Base-by-base conservation (phyloP, 495 filamentous ascomycete genomes). In the Trichocladium antarcticum region DNA sequence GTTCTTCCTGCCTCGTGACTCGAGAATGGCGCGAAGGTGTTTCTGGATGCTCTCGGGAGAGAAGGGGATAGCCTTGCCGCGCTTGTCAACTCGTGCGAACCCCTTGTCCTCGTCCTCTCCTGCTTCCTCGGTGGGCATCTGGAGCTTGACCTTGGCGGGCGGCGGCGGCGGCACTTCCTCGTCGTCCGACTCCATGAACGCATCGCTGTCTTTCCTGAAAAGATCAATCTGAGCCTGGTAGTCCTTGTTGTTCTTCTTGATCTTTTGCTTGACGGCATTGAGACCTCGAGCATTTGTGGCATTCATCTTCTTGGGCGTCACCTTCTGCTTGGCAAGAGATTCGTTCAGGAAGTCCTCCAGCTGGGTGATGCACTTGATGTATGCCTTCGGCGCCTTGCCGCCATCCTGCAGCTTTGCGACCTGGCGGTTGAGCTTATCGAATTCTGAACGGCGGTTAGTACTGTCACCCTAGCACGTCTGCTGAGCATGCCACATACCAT, bases 1-100 rank as follows among this genome's bases (percentile, higher is more conserved):
- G 70, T 96, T 97, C 80, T 97, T 99, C 76, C 94, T 89, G 64
- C 92, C 92, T 68, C 92, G 77, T 20, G 90, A 89, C 72, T 97
- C 92, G 51, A 97, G 75, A 58, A 99, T 96, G 36, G 82, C 77
- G 35, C 87, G 79, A 31, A 99, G 79, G 67, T 96, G 87, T 75
- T 97, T 97, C 64, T 97, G 81, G 58, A 99, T 99, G 67, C 88
- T 94, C 73, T 99, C 92, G 6, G 92, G 84, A 29, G 92, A 97
- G 65, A 90, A 96, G 57, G 82, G 79, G 36, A 95, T 72, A 36
- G 83, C 81, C 61, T 84, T 86, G 42, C 92, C 93, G 59, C 87
- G 84, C 63, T 84, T 82, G 51, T 84, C 87, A 46, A 97, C 88
- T 9, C 82, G 85, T 12, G 80, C 75, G 59, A 94, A 96, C 37